These are phyloP conservation scores for Apiotrichum brassicae DNA, from an alignment of 1,284 basidiomycete species.

Conservation along the genomic window DNA sequence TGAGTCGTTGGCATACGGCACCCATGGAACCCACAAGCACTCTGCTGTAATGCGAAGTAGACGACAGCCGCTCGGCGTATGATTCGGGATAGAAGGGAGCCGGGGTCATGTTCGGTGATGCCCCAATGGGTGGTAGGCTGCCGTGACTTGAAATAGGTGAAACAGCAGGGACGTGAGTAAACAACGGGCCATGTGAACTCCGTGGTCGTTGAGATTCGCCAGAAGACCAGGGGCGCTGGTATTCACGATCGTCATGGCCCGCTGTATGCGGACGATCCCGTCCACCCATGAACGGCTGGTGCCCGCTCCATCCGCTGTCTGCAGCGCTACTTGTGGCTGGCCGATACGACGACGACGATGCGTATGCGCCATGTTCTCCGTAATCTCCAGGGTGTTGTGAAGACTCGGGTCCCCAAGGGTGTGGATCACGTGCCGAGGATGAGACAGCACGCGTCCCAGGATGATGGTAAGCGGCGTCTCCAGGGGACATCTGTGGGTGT, in stretches of 20 bases:
- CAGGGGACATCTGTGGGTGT: not conserved
- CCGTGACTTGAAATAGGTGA: constrained; percentile 4
- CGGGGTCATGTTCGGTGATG: constrained; percentile 5
- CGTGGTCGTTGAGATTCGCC: constrained; percentile 5
- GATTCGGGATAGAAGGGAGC: constrained; percentile 7
- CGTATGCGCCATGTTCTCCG: not conserved
- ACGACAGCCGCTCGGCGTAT: constrained; percentile 37
- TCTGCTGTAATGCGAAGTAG: constrained; percentile 66
- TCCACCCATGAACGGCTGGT: not conserved
- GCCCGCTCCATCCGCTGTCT: constrained; percentile 6
- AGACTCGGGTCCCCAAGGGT: constrained; percentile 8
- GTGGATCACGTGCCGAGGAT: not conserved
- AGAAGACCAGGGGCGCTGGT: constrained; percentile 8
- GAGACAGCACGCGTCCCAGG: not conserved
- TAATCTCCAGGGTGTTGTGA: not conserved
- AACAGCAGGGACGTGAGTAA: constrained; percentile 3
- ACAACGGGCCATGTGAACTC: constrained; percentile 2
- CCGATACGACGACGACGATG: not conserved
- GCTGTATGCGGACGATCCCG: constrained; percentile 3
- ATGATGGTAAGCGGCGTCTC: not conserved
- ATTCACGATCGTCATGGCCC: constrained; percentile 6
- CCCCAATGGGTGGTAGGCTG: constrained; percentile 1
- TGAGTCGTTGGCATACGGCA: constrained; percentile 70
- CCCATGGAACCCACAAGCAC: constrained; percentile 82
- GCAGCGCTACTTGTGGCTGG: not conserved